Percentiles rank a stretch among this genome's conserved stretches.
These are phyloP conservation scores for Dipteronia dyeriana DNA, from an alignment of 345 rosid species.

Conservation along the genomic window DNA sequence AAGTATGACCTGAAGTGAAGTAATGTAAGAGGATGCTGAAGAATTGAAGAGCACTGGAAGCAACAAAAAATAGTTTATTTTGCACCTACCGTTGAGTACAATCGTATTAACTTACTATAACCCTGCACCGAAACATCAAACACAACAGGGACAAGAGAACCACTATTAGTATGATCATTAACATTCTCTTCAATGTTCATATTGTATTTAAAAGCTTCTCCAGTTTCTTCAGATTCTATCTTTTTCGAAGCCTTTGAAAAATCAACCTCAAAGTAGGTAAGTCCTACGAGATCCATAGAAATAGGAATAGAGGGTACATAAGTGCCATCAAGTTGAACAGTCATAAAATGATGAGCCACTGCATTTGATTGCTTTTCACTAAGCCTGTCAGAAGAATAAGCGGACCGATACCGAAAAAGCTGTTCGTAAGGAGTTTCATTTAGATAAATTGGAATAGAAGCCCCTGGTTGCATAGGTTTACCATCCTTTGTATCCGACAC, in stretches of 20 bases:
- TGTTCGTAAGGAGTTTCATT: conserved; percentile 62
- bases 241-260: conserved; percentile 58
- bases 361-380: conserved; percentile 62
- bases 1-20: conserved; percentile 68
- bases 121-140: conserved; percentile 87
- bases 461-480: conserved; percentile 63
- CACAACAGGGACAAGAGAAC: conserved; percentile 85
- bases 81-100: conserved; percentile 84
- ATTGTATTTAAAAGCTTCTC: conserved; percentile 31
- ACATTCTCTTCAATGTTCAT: conserved; percentile 38
- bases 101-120: conserved; percentile 77
- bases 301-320: conserved; percentile 69
- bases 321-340: conserved; percentile 79
- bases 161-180: conserved; percentile 37
- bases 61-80: background rate
- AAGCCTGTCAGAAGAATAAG: conserved; percentile 56
- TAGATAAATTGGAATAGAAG: conserved; percentile 71
- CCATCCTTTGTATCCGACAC: conserved; percentile 46
- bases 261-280: conserved; percentile 82
- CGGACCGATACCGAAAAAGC: conserved; percentile 49
- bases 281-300: conserved; percentile 93
- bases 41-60: conserved; percentile 20
- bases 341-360: conserved; percentile 72
- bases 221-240: conserved; percentile 24
- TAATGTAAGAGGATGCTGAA: conserved; percentile 22